Base-by-base conservation (phyloP, 2,329 filamentous ascomycete genomes). In the Tolypocladium guangdongense region DNA sequence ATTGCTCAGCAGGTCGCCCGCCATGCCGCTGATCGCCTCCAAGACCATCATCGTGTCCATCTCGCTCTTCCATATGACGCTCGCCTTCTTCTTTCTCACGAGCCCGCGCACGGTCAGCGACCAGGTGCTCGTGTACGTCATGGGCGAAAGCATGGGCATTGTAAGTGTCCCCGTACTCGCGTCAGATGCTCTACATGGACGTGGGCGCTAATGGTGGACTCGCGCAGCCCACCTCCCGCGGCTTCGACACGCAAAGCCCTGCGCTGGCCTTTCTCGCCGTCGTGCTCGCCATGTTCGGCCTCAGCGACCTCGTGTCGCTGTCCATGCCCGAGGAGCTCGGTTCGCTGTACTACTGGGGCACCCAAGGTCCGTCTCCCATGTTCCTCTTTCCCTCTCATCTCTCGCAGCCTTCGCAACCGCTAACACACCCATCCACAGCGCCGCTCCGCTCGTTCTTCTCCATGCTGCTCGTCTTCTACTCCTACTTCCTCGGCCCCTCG, bases 121-220 rank as follows among this genome's bases (percentile, higher is more conserved):
- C 64, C 89, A 95, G 63, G 83, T 86, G 51, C 69, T 95, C 24
- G 88, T 96, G 49, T 88, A 83, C 60, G 79, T 96, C 33, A 73
- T 96, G 30, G 90, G 90, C 52, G 87, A 95, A 69, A 83, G 88
- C 52, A 88, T 95, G 83, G 82, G 85, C 61, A 80, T 96, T 67
- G 89, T 92, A 76, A 55, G 76, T 63, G 11, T 38, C 33, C 24
- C 22, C n/a, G n/a, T 35, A 12, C 37, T 30, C 37, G 16, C 38
- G 36, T 39, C 30, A 8, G 30, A 30, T 30, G 30, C 30, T 30
- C 30, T 30, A 7, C 30, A 30, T 6, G 30, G 30, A 30, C 30
- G 30, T 30, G 7, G 30, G 20, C 51, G 22, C 51, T 14, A 41
- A 14, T 37, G 32, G 14, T 38, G 16, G 10, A 20, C n/a, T 35